Percentiles rank a stretch among this genome's conserved stretches.
These are phyloP conservation scores for Parvularia atlantis DNA, from an alignment of 78 protist genomes.

Conservation along the genomic window DNA sequence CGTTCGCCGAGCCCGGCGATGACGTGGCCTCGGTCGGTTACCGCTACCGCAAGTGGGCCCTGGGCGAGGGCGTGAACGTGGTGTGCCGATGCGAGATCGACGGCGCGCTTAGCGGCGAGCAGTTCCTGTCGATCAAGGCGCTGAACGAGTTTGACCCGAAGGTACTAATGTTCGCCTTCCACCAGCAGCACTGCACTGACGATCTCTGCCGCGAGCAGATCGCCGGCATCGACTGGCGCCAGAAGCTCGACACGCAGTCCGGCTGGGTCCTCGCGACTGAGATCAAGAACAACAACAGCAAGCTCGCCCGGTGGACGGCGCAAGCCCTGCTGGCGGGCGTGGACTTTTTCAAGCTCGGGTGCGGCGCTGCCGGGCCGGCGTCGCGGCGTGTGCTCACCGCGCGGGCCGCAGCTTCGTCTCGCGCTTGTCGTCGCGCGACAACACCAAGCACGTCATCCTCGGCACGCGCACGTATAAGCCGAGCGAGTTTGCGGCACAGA, in stretches of 20 bases:
- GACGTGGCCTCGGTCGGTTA: slow-evolving; percentile 39
- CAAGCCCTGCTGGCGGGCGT: slow-evolving; percentile 32
- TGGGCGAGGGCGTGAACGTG: slow-evolving; percentile 53
- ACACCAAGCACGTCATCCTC: slow-evolving; percentile 27
- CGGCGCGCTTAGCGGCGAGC: neutral
- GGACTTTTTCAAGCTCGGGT: slow-evolving; percentile 51
- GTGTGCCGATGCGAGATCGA: slow-evolving; percentile 38
- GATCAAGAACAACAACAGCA: slow-evolving; percentile 61
- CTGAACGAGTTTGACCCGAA: slow-evolving; percentile 37
- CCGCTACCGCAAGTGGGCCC: slow-evolving; percentile 59
- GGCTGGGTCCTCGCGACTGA: slow-evolving; percentile 71
- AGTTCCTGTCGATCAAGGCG: slow-evolving; percentile 22
- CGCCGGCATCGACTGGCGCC: slow-evolving; percentile 26
- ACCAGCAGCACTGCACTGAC: slow-evolving; percentile 55
- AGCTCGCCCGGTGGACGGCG: slow-evolving; percentile 36
- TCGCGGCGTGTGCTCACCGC: too few species aligned
- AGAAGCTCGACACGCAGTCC: slow-evolving; percentile 43
- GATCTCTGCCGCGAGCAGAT: slow-evolving; percentile 34
- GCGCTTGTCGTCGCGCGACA: slow-evolving; percentile 3
- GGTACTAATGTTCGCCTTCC: slow-evolving; percentile 47
- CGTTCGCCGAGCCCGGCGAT: slow-evolving; percentile 44
- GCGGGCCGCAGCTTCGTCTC: slow-evolving; percentile 30
- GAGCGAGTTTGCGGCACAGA: slow-evolving; percentile 44
- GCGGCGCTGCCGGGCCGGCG: slow-evolving; percentile 1
- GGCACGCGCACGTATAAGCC: slow-evolving; percentile 49